These are phyloP conservation scores for Fusarium sp. DNA, from an alignment of 2,329 filamentous ascomycete species.

Conservation along the genomic window DNA sequence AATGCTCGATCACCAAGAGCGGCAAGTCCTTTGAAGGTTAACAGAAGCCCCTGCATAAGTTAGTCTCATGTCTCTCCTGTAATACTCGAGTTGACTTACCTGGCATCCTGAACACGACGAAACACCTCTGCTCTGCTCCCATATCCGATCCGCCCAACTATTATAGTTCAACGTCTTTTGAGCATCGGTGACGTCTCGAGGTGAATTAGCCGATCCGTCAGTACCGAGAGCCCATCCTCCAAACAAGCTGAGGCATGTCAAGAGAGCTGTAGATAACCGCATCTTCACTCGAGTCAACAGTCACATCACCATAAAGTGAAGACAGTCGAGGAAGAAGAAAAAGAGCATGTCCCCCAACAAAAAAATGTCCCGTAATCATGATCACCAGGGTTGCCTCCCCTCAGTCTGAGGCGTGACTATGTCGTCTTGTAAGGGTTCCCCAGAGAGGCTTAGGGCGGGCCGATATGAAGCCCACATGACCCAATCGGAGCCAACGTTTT, in stretches of 20 bases:
- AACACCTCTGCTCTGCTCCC: constrained; percentile 24
- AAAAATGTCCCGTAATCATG: constrained; percentile 1
- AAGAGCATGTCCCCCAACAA: background rate
- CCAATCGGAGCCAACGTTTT: constrained; percentile 18
- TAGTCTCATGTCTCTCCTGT: background rate
- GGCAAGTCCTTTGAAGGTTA: constrained; percentile 55
- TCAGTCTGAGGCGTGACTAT: constrained; percentile 18
- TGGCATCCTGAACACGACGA: constrained; percentile 39
- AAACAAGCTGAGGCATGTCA: constrained; percentile 19
- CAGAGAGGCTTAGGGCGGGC: constrained; percentile 16
- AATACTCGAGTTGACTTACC: background rate
- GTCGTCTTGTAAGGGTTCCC: constrained; percentile 9
- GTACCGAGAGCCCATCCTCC: constrained; percentile 10
- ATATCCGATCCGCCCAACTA: constrained; percentile 30
- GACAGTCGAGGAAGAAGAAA: background rate
- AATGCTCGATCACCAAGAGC: constrained; percentile 55
- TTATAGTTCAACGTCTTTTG: constrained; percentile 21
- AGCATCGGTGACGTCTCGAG: constrained; percentile 3
- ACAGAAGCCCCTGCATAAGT: constrained; percentile 46
- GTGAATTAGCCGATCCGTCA: constrained; percentile 6
- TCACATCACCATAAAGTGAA: background rate
- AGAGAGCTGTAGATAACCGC: constrained; percentile 11
- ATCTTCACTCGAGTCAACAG: background rate
- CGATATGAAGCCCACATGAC: constrained; percentile 24
- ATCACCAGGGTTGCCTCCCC: constrained; percentile 13